These are phyloP conservation scores for Strobilomyces echinocephalus DNA, from an alignment of 768 basidiomycete genomes.

Conservation along the genomic window DNA sequence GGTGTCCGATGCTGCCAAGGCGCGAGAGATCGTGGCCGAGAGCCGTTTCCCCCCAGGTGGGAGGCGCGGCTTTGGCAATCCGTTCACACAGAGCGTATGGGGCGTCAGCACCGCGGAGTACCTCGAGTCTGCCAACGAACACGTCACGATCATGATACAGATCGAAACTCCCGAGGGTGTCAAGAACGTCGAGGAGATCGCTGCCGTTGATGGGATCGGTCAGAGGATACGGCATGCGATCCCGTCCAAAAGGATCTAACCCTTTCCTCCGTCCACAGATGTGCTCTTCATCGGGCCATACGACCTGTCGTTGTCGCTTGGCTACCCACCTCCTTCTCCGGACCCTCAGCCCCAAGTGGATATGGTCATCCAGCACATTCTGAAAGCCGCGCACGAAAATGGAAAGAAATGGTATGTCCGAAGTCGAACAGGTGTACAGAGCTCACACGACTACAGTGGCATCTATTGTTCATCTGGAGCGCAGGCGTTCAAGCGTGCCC, in stretches of 20 bases:
- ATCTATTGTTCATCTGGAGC: conserved; percentile 45
- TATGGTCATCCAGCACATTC: conserved; percentile 50
- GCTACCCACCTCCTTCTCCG: conserved; percentile 56
- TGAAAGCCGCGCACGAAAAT: conserved; percentile 44
- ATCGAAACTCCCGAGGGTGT: conserved; percentile 63
- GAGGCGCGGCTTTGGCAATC: conserved; percentile 59
- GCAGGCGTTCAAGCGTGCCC: conserved; percentile 40
- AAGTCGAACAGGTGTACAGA: not conserved
- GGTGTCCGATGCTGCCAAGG: conserved; percentile 57
- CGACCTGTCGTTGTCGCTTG: conserved; percentile 60
- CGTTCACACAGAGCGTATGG: conserved; percentile 59
- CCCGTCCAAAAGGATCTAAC: not conserved
- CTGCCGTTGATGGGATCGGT: conserved; percentile 60
- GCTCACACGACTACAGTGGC: conserved; percentile 32
- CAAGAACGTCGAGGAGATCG: conserved; percentile 55
- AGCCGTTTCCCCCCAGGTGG: conserved; percentile 60
- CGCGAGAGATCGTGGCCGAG: conserved; percentile 51
- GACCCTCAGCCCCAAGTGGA: conserved; percentile 65
- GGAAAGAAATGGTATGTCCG: conserved; percentile 61
- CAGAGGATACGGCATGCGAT: conserved; percentile 9
- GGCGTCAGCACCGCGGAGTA: conserved; percentile 49
- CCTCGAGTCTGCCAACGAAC: conserved; percentile 50
- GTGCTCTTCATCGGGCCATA: conserved; percentile 63
- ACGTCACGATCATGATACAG: conserved; percentile 56
- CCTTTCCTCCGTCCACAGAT: conserved; percentile 27